Evolutionary conservation across 2,329 filamentous ascomycete species (phyloP), one percentile per base, ranked within the genome.

Genomic region (Botrytis pseudocinerea): DNA sequence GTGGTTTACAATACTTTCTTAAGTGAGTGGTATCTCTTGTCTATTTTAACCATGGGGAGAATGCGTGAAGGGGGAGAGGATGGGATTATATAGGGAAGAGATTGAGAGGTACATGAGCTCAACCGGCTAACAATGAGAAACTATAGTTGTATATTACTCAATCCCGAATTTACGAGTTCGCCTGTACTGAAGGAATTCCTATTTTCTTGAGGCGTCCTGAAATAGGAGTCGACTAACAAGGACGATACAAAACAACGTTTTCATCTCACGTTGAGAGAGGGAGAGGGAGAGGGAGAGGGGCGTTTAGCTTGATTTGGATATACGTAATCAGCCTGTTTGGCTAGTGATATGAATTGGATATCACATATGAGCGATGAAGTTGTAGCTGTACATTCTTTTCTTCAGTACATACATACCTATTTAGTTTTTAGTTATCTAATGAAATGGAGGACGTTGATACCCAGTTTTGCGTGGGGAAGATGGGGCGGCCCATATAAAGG

Each of bases 81-180:
- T 32, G 16, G 32, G 22, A 35, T 2, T 25, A 8, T n/a, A 25
- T 9, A 32, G 9, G 25, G n/a, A 25, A 40, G 46, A 25, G 8
- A 20, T 12, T 12, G 12, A n/a, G n/a, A 42, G 25, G 18, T 2
- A 28, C 4, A 10, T 5, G 18, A 44, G 38, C 12, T 8, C 38
- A 10, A 51, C 44, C 12, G 25, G 64, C 62, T 70, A 48, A 70
- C 42, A n/a, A 74, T 78, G 63, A 76, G 64, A 25, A 64, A 54
- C 69, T 73, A 73, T 76, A 97, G 94, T 81, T 98, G 95, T 83
- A 91, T 98, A 75, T 84, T 98, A 76, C 84, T 98, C 44, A 98
- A 98, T 82, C 95, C 95, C 0, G 94, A 98, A 82, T 98, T 98
- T 80, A 93, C 94, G 48, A 92, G 93, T 18, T 96, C 93, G n/a